Evolutionary conservation across 306 rosid species (phyloP), one percentile per base, ranked within the genome.

Genomic region (Cucurbita pepo): DNA sequence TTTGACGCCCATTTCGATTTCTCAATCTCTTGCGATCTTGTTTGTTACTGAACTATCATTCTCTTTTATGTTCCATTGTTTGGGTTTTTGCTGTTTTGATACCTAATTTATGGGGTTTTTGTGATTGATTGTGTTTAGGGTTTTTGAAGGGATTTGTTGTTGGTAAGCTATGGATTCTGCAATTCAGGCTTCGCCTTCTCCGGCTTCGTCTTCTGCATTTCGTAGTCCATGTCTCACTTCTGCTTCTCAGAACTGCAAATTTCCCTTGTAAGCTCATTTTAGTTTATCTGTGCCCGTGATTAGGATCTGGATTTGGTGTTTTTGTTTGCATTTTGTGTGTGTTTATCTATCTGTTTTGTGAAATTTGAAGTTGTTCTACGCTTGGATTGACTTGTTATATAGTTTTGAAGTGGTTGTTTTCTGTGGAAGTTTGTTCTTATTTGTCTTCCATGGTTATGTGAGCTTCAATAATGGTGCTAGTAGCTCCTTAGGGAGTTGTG

Each of bases 211-310:
- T 53, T 53, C 77, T 58, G 72, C 80, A 78, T 81, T 80, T 70
- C 83, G 87, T 80, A 84, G 79, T 77, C 76, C 87, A 45, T 76
- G 84, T 36, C 74, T 81, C 79, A 62, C 85, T 67, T 75, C 81
- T 63, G 80, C 85, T 76, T 81, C 90, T 79, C 87, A 85, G 37
- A 81, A 77, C 79, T 81, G 74, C 86, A 84, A 81, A 87, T 81
- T 79, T 71, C 90, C 88, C 71, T 22, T 79, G 90, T 88, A 67
- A 66, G 82, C 48, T 41, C 19, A 25, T 22, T 45, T 76, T 56
- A 4, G 40, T 3, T 34, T 64, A 9, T 16, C 3, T 4, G 10
- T 14, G 50, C 58, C 5, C 8, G 12, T 64, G 8, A 18, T 44
- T 41, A 6, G 19, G 54, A 55, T 19, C 9, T 44, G 54, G 10